These are phyloP conservation scores for Phellinidium pouzarii DNA, from an alignment of 1,284 basidiomycete species.

Conservation along the genomic window DNA sequence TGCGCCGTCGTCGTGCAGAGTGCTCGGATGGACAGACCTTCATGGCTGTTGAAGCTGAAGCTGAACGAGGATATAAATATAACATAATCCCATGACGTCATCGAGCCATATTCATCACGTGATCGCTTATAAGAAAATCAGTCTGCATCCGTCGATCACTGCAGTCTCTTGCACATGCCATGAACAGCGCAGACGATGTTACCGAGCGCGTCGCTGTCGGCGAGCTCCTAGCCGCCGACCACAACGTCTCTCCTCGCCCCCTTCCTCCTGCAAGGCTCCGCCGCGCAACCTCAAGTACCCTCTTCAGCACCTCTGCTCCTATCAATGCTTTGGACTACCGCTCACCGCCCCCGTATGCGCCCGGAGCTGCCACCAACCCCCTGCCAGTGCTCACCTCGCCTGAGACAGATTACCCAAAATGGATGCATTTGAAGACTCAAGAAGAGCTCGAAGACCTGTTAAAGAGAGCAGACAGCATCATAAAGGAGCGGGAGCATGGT, in stretches of 20 bases:
- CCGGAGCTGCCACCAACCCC: background rate
- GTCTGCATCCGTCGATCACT: no score
- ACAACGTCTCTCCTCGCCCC: conserved; percentile 1
- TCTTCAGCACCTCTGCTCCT: background rate
- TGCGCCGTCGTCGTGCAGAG: conserved; percentile 3
- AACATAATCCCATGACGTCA: background rate
- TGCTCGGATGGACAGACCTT: background rate
- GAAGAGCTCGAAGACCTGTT: conserved; percentile 66
- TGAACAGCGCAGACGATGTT: background rate
- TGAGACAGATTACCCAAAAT: conserved; percentile 4
- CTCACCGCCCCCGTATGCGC: conserved; percentile 18
- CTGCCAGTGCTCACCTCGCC: conserved; percentile 6
- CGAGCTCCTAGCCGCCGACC: conserved; percentile 4
- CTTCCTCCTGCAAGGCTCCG: conserved; percentile 12
- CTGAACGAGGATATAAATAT: background rate
- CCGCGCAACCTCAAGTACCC: conserved; percentile 1
- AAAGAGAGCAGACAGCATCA: conserved; percentile 61
- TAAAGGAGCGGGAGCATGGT: conserved; percentile 74
- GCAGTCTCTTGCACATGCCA: no score
- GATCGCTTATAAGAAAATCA: no score
- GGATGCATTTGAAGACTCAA: conserved; percentile 35
- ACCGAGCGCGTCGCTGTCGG: background rate
- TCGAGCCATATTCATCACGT: no score
- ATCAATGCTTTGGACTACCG: background rate
- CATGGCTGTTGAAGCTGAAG: background rate